A percentile compares a stretch with the other conserved stretches of the same genome.
Evolutionary conservation across 352 stramenopile genomes (phyloP).

Genomic region (Globisporangium ultimum): DNA sequence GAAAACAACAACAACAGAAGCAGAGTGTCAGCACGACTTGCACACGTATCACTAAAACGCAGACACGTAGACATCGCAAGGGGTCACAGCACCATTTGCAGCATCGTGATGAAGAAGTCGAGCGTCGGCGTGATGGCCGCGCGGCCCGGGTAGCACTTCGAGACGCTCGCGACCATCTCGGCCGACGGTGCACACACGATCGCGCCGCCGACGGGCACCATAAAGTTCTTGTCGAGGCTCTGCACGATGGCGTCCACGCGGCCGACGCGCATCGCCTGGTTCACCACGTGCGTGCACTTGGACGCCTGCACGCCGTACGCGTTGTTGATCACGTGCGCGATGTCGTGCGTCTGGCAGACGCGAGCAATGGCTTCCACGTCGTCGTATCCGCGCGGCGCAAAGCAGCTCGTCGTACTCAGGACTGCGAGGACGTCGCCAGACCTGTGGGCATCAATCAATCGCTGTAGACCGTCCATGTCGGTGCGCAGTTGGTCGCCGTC

Average conservation of each 20-base stretch:
- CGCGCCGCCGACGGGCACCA: conserved; percentile 95
- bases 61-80: neutral
- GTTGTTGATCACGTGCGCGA: conserved; percentile 99
- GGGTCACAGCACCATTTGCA: conserved; percentile 97
- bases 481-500: conserved; percentile 85
- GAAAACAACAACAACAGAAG: neutral
- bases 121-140: conserved; percentile 93
- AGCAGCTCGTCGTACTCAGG: conserved; percentile 98
- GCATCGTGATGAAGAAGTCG: conserved; percentile 98
- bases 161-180: conserved; percentile 79
- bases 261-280: conserved; percentile 85
- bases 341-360: conserved; percentile 68
- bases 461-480: conserved; percentile 79
- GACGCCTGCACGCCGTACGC: conserved; percentile 97
- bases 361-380: conserved; percentile 91
- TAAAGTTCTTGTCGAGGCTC: conserved; percentile 99
- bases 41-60: neutral
- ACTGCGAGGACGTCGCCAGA: conserved; percentile 88
- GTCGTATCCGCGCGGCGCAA: conserved; percentile 96
- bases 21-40: neutral
- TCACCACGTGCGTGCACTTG: conserved; percentile 91
- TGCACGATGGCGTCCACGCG: conserved; percentile 97
- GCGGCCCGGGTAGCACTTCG: conserved; percentile 94
- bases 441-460: conserved; percentile 55
- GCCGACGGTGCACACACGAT: conserved; percentile 77